Evolutionary conservation across 495 filamentous ascomycete species (phyloP), one percentile per base, ranked within the genome.

Genomic region (Staphylotrichum tortipilum): DNA sequence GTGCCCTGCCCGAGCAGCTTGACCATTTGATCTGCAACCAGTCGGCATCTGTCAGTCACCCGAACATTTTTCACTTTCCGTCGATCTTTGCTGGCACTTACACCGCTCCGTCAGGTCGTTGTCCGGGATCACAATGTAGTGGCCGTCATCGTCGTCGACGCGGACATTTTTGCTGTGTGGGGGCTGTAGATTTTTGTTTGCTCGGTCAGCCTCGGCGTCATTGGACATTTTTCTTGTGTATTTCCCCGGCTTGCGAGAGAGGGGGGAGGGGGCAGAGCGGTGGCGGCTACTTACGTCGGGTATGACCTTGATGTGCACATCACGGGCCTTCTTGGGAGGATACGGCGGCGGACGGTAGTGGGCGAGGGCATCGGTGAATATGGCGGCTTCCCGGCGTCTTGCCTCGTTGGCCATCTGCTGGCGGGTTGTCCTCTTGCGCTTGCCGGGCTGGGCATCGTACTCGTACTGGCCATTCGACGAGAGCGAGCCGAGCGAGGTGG

Each of bases 1-100:
- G 92, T 98, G 37, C 92, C 92, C 68, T 98, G 92, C 21, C 92
- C 92, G 9, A 98, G 83, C 19, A 96, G 78, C 59, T 84, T 84
- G 52, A 83, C 72, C 53, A 98, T 89, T 66, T 85, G 78, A 67
- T 98, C 90, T 96, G 58, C 3, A n/a, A n/a, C n/a, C n/a, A 38
- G n/a, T 2, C 47, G 17, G 21, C n/a, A 21, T 17, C 38, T 9
- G 30, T 50, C 15, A 50, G 24, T n/a, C n/a, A n/a, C n/a, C n/a
- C n/a, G n/a, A n/a, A n/a, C n/a, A n/a, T n/a, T n/a, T n/a, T n/a
- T n/a, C n/a, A n/a, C n/a, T n/a, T n/a, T n/a, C n/a, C n/a, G n/a
- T n/a, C n/a, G n/a, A n/a, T n/a, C n/a, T n/a, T n/a, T 17, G 28
- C 15, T 17, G 17, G 40, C 9, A 80, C 89, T 75, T 69, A 95